These are phyloP conservation scores for Fusarium algeriense DNA, from an alignment of 2,329 filamentous ascomycete species.

Conservation along the genomic window DNA sequence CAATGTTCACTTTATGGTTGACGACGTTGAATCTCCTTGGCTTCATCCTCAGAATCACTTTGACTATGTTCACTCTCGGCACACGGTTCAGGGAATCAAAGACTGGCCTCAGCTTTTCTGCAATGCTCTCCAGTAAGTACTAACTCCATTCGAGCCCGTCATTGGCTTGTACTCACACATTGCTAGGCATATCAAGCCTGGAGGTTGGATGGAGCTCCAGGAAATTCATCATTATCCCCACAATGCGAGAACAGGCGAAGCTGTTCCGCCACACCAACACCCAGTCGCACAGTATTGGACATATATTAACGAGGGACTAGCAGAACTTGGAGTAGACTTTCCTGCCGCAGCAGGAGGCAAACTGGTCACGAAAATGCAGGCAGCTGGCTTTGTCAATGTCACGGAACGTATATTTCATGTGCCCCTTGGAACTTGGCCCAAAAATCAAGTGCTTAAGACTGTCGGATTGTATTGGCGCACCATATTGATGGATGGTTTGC, in stretches of 20 bases:
- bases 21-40: conserved; percentile 70
- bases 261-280: conserved; percentile 53
- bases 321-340: conserved; percentile 60
- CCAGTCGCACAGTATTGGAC: conserved; percentile 62
- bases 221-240: conserved; percentile 65
- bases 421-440: conserved; percentile 67
- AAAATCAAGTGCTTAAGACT: conserved; percentile 63
- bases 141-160: background rate
- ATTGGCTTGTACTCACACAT: background rate
- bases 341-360: conserved; percentile 57
- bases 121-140: conserved; percentile 42
- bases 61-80: conserved; percentile 71
- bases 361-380: conserved; percentile 60
- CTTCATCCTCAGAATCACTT: conserved; percentile 66
- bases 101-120: conserved; percentile 66
- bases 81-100: conserved; percentile 67
- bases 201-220: conserved; percentile 68
- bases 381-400: conserved; percentile 66
- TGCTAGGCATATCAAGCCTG: conserved; percentile 63
- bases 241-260: conserved; percentile 56
- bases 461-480: conserved; percentile 66
- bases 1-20: conserved; percentile 68
- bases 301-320: conserved; percentile 59
- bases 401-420: conserved; percentile 63
- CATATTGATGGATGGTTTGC: conserved; percentile 62